These are phyloP conservation scores for Eremochloa ophiuroides DNA, from an alignment of 176 grass and related monocot species.

Conservation along the genomic window DNA sequence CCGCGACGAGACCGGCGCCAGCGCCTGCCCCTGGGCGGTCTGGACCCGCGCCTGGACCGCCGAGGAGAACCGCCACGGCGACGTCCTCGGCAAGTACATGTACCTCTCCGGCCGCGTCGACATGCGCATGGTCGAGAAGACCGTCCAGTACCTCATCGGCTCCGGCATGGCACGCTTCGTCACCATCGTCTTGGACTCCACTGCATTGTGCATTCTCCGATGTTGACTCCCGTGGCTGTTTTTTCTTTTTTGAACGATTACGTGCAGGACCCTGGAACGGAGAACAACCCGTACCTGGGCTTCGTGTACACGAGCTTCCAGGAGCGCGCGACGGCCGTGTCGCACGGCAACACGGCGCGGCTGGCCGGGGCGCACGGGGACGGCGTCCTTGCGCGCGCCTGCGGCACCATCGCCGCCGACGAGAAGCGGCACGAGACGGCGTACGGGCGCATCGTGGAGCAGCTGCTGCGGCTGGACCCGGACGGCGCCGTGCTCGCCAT, in stretches of 20 bases:
- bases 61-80: slow-evolving; percentile 96
- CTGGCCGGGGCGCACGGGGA: slow-evolving; percentile 66
- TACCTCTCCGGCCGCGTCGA: slow-evolving; percentile 93
- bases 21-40: slow-evolving; percentile 74
- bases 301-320: slow-evolving; percentile 99
- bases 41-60: slow-evolving; percentile 90
- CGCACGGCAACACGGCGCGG: slow-evolving; percentile 88
- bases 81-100: slow-evolving; percentile 75
- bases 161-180: slow-evolving; percentile 64
- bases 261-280: slow-evolving; percentile 62
- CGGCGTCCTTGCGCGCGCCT: slow-evolving; percentile 62
- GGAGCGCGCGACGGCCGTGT: slow-evolving; percentile 83
- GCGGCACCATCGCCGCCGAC: slow-evolving; percentile 86
- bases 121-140: slow-evolving; percentile 86
- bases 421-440: slow-evolving; percentile 98
- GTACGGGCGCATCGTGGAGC: slow-evolving; percentile 77
- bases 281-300: slow-evolving; percentile 93
- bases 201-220: not conserved
- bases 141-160: slow-evolving; percentile 92
- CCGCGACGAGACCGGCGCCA: slow-evolving; percentile 91
- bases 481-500: slow-evolving; percentile 74
- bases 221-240: not conserved
- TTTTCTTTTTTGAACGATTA: not conserved
- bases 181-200: not conserved
- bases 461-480: slow-evolving; percentile 74